Conservation (phyloP, 805 yeast species). For the Metschnikowia corniflorae region DNA sequence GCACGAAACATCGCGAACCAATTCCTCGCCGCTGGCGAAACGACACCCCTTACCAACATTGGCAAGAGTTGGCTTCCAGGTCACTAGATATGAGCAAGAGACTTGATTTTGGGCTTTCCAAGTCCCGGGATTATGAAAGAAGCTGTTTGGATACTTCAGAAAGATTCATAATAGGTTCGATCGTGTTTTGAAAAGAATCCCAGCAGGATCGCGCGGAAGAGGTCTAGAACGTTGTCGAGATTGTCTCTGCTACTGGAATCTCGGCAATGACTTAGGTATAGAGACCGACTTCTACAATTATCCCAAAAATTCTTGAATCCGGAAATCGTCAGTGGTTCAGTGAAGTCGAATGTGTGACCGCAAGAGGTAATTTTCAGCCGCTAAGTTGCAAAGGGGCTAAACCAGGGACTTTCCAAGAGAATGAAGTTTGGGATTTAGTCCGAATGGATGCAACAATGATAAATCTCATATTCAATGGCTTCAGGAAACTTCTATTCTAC, state of each 20-base stretch:
- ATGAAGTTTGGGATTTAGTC: not conserved
- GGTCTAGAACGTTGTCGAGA: constrained; percentile 4
- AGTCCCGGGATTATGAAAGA: not conserved
- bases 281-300: not conserved
- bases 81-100: not conserved
- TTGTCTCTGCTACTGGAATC: constrained; percentile 1
- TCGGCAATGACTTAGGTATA: not conserved
- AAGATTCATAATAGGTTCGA: not conserved
- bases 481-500: not conserved
- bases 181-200: constrained; percentile 1
- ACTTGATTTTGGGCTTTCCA: not conserved
- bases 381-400: not conserved
- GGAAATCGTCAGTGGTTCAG: not conserved
- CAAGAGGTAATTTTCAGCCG: not conserved
- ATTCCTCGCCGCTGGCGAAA: constrained; percentile 1
- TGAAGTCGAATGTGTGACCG: constrained; percentile 1
- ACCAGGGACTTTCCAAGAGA: not conserved
- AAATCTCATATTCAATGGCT: not conserved
- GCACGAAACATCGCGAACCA: not conserved
- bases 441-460: constrained; percentile 1
- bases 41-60: not conserved
- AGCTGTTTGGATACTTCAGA: constrained; percentile 1
- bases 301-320: not conserved
- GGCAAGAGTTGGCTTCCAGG: not conserved
- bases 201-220: not conserved